Evolutionary conservation across 768 basidiomycete species (phyloP), one percentile per base, ranked within the genome.

Genomic region (Goffeauzyma gilvescens): DNA sequence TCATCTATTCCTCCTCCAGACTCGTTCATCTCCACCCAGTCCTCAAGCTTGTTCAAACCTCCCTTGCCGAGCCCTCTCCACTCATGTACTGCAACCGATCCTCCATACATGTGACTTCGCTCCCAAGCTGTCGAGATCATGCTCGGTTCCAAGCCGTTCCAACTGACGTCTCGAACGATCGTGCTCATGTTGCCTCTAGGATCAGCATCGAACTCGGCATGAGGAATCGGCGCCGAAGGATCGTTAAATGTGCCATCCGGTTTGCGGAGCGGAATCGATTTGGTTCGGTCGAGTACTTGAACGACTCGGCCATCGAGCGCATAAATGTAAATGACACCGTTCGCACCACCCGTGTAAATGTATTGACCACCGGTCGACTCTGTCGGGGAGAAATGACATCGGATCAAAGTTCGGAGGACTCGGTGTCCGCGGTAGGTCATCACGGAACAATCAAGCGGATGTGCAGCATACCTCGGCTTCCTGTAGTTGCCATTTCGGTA

Each of bases 401-500:
- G 73, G 52, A 98, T 93, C 43, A 98, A 73, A 0, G 93, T 98
- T 32, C 79, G 73, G 32, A 90, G 65, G 18, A 96, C 85, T 9
- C 75, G 69, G 58, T 96, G 93, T 1, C 93, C 93, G 32, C 83
- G 72, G 61, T 84, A 98, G 2, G 82, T 80, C 89, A 90, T 90
- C 25, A 96, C 78, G 52, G 83, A 87, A 58, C 85, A 86, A 55
- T 96, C 87, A 44, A 71, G 67, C 5, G 86, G 90, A 63, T 89
- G 89, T 9, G 76, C 75, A 12, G 62, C 51, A 51, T 66, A 68
- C 48, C 62, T 69, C 6, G 78, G 78, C 45, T 70, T 75, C 3
- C 76, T 75, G 54, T 83, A 86, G 32, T 65, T 64, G 3, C 73
- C 72, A 51, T 74, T 71, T 51, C 87, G 71, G 62, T 93, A 95